Evolutionary conservation across 2,329 filamentous ascomycete genomes (phyloP).

Genomic region (Parasarocladium wereldwijsianum): DNA sequence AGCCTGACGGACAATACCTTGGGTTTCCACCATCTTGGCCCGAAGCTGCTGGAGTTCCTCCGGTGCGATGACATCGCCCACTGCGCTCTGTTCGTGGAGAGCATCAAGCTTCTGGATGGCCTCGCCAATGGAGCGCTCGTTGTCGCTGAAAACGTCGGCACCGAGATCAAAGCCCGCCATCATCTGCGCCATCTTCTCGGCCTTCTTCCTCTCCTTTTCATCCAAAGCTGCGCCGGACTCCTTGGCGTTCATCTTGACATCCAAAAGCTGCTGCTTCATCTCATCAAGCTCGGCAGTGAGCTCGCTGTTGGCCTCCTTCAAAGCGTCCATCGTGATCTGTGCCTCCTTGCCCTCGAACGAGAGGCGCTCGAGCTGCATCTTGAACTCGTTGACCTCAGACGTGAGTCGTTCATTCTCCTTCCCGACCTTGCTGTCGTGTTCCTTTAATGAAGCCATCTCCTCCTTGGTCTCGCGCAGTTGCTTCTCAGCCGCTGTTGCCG

Average conservation of each 20-base stretch:
- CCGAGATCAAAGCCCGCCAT: slow-evolving; percentile 97
- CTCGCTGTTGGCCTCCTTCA: slow-evolving; percentile 92
- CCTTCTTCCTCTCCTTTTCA: slow-evolving; percentile 97
- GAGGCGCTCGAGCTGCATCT: slow-evolving; percentile 93
- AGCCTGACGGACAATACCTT: slow-evolving; percentile 83
- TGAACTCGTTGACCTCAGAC: slow-evolving; percentile 78
- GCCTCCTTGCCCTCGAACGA: slow-evolving; percentile 95
- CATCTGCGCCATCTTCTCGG: slow-evolving; percentile 99
- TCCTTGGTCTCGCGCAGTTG: slow-evolving; percentile 70
- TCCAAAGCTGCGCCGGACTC: slow-evolving; percentile 81
- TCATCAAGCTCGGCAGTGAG: slow-evolving; percentile 86
- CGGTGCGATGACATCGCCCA: slow-evolving; percentile 65
- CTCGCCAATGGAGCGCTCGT: slow-evolving; percentile 71
- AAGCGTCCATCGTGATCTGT: slow-evolving; percentile 89
- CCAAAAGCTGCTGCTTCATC: slow-evolving; percentile 86
- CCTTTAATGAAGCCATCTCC: slow-evolving; percentile 72
- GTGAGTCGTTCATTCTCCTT: slow-evolving; percentile 84
- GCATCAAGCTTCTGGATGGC: slow-evolving; percentile 73
- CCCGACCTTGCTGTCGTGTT: slow-evolving; percentile 66
- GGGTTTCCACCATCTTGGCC: slow-evolving; percentile 70
- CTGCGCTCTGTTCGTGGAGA: slow-evolving; percentile 60
- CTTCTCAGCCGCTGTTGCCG: slow-evolving; percentile 66
- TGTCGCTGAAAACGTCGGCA: slow-evolving; percentile 83
- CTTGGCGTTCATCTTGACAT: slow-evolving; percentile 92
- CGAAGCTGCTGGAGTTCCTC: slow-evolving; percentile 69